Base-by-base conservation (phyloP, 257 asterid species). In the Plantago ovata region DNA sequence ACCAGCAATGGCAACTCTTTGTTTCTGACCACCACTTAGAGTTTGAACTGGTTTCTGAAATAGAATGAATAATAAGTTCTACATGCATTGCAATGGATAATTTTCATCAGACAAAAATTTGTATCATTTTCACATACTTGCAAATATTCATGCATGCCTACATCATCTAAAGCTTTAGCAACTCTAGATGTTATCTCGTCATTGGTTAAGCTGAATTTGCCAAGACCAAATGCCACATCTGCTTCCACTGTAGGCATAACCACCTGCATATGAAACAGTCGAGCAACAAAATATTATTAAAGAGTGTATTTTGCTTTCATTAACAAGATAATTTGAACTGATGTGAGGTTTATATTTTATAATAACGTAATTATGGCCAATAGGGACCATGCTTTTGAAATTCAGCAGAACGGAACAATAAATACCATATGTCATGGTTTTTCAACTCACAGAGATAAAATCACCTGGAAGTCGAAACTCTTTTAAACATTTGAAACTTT, bases 171-270 rank as follows among this genome's bases (percentile, higher is more conserved):
- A 44, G 98, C 94, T 70, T 81, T 76, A 58, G 82, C 89, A 80
- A 88, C 96, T 75, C 87, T 76, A 47, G 77, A 60, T 10, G 68
- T 79, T 58, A 80, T 65, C 73, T 88, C 95, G 51, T 72, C 77
- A 55, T 67, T 65, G 51, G 75, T 53, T 66, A 92, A 43, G 63
- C 74, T 56, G 60, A 69, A 76, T 70, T 82, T 92, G 55, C 98
- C 95, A 42, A 92, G 95, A 64, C 98, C 98, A 68, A 88, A 92
- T 36, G 95, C 96, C 60, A 92, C 96, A 75, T 92, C 98, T 53
- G 95, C 98, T 72, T 85, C 94, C 60, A 92, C 98, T 4, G 96
- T 92, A 69, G 98, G 98, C 98, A 92, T 92, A 66, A 92, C 98
- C 33, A 92, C 98, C 98, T 92, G 87, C 64, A 73, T 49, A 44